Evolutionary conservation across 352 stramenopile genomes (phyloP).

Genomic region (Globisporangium spinosum): DNA sequence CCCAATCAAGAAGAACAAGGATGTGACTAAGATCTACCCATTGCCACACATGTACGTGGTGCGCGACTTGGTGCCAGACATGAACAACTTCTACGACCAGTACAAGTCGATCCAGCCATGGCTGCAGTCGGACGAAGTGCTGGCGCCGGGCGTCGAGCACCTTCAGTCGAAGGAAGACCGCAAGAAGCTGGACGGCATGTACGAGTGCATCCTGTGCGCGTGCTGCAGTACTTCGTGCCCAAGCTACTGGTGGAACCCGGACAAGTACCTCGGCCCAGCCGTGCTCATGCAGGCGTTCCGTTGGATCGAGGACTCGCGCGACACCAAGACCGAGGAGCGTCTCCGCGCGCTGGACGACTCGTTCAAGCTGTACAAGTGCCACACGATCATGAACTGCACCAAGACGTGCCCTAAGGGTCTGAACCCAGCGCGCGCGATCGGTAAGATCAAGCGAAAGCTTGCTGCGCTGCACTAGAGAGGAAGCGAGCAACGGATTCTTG

Average conservation of each 20-base stretch:
- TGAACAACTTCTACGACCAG: conserved; percentile 99
- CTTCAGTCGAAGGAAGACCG: conserved; percentile 94
- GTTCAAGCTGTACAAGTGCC: conserved; percentile 99
- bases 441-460: conserved; percentile 97
- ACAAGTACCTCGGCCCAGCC: conserved; percentile 93
- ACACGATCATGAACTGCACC: conserved; percentile 99
- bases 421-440: conserved; percentile 98
- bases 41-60: conserved; percentile 99
- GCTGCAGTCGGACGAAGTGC: conserved; percentile 93
- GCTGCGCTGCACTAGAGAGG: conserved; percentile 64
- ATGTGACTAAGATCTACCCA: conserved; percentile 97
- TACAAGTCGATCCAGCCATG: conserved; percentile 99
- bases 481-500: neutral
- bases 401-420: conserved; percentile 99
- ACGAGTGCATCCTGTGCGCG: conserved; percentile 99
- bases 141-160: conserved; percentile 85
- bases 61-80: conserved; percentile 98
- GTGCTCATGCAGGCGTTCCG: conserved; percentile 95
- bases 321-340: conserved; percentile 96
- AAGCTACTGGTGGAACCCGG: conserved; percentile 99
- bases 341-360: conserved; percentile 95
- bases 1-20: conserved; percentile 93
- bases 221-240: conserved; percentile 99
- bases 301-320: conserved; percentile 99
- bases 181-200: conserved; percentile 99